Percentiles rank a stretch among this genome's conserved stretches.
Conservation (phyloP, 2,329 filamentous ascomycete species). For the Phialocephala sp. region DNA sequence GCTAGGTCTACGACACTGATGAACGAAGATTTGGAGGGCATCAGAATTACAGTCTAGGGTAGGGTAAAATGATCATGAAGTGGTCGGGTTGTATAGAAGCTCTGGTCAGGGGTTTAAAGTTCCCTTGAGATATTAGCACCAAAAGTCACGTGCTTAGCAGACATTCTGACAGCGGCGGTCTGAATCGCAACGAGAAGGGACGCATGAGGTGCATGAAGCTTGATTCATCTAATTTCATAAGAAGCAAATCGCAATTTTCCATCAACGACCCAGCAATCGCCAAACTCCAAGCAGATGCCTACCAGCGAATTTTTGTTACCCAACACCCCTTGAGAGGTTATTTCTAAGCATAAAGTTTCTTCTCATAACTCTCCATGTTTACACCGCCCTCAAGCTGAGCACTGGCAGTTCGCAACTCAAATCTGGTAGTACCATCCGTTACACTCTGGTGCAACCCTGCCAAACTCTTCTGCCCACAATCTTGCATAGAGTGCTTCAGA, state of each 20-base stretch:
- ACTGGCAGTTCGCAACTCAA: constrained; percentile 92
- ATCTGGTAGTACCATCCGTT: constrained; percentile 76
- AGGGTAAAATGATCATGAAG: too few relatives aligned
- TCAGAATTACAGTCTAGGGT: too few relatives aligned
- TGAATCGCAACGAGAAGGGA: too few relatives aligned
- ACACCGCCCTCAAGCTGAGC: constrained; percentile 97
- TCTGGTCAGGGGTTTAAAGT: too few relatives aligned
- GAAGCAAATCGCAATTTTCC: not conserved
- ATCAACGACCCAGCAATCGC: not conserved
- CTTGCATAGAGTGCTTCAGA: constrained; percentile 96
- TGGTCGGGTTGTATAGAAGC: too few relatives aligned
- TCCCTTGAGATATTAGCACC: too few relatives aligned
- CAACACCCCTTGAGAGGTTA: constrained; percentile 12
- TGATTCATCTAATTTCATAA: not conserved
- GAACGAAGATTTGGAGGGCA: too few relatives aligned
- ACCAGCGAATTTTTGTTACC: constrained; percentile 12
- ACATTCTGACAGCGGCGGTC: too few relatives aligned
- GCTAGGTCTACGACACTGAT: too few relatives aligned
- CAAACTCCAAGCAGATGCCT: constrained; percentile 17
- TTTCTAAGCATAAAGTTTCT: constrained; percentile 92
- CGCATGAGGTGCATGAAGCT: not conserved
- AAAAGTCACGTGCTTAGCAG: too few relatives aligned
- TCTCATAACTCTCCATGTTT: constrained; percentile 98
- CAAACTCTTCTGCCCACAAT: constrained; percentile 86
- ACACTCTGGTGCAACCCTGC: constrained; percentile 78